A percentile compares a stretch with the other conserved stretches of the same genome.
phyloP scores from a whole-genome alignment of 2,329 filamentous ascomycete genomes.

The Aspergillus sergii region DNA sequence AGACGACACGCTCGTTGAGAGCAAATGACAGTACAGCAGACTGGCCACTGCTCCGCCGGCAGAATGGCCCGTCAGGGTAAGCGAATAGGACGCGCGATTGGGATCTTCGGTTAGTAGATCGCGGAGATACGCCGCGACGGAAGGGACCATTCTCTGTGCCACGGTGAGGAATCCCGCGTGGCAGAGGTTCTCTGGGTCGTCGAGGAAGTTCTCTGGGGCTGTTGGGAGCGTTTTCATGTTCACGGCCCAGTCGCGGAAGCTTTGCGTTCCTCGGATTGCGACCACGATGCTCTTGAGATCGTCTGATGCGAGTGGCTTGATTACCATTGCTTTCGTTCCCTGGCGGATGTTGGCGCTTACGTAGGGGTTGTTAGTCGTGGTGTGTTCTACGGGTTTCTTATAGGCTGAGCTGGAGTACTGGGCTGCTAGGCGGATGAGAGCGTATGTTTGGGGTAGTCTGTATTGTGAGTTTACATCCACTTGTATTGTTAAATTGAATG shows the following conservation, averaged over 20 bases:
- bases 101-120: slow-evolving; percentile 74
- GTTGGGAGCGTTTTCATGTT: slow-evolving; percentile 73
- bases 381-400: not conserved
- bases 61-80: slow-evolving; percentile 84
- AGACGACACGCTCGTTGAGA: slow-evolving; percentile 56
- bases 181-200: slow-evolving; percentile 75
- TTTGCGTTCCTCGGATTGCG: slow-evolving; percentile 78
- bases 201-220: slow-evolving; percentile 70
- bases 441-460: slow-evolving; percentile 74
- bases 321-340: slow-evolving; percentile 83
- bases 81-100: slow-evolving; percentile 63
- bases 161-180: slow-evolving; percentile 79
- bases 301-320: slow-evolving; percentile 79
- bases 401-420: slow-evolving; percentile 78
- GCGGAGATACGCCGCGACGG: slow-evolving; percentile 71
- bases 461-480: not conserved
- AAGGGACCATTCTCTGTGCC: slow-evolving; percentile 72
- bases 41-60: slow-evolving; percentile 83
- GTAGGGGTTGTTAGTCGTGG: slow-evolving; percentile 45
- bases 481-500: not conserved
- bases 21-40: slow-evolving; percentile 80
- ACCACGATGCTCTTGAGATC: slow-evolving; percentile 79
- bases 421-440: slow-evolving; percentile 75
- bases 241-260: slow-evolving; percentile 83
- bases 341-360: slow-evolving; percentile 70